A percentile compares a stretch with the other conserved stretches of the same genome.
Conservation (phyloP, 2,329 filamentous ascomycete genomes). For the Colletotrichum camelliae region DNA sequence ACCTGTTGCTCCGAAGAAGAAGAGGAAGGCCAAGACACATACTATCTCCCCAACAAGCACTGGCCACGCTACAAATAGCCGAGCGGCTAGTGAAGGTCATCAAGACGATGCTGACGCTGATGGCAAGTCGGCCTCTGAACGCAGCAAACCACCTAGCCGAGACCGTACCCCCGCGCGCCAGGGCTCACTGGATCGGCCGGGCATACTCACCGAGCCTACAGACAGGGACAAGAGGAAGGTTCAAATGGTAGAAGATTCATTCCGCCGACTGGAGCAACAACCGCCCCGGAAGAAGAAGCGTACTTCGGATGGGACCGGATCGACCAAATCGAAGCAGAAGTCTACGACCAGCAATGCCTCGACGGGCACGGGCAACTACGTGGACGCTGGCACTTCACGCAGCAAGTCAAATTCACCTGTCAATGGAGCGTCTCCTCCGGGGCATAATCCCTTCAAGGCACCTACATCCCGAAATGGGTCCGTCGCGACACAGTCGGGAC, state of each 20-base stretch:
- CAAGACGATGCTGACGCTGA: slow-evolving; percentile 63
- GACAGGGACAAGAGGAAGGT: slow-evolving; percentile 73
- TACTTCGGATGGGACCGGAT: slow-evolving; percentile 56
- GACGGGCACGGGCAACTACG: slow-evolving; percentile 41
- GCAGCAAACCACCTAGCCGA: slow-evolving; percentile 70
- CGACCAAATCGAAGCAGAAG: slow-evolving; percentile 31
- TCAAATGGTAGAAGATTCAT: slow-evolving; percentile 68
- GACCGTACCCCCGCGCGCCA: slow-evolving; percentile 68
- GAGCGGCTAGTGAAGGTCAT: slow-evolving; percentile 67
- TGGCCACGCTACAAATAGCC: slow-evolving; percentile 66
- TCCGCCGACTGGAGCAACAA: slow-evolving; percentile 66
- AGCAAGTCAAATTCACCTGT: slow-evolving; percentile 60
- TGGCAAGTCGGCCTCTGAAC: slow-evolving; percentile 50
- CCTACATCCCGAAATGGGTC: slow-evolving; percentile 34
- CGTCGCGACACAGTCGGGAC: slow-evolving; percentile 36
- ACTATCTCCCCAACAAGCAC: slow-evolving; percentile 67
- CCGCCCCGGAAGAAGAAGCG: slow-evolving; percentile 68
- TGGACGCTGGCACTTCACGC: slow-evolving; percentile 58
- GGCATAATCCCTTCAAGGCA: slow-evolving; percentile 30
- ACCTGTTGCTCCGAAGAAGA: slow-evolving; percentile 52
- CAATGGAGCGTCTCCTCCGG: slow-evolving; percentile 44
- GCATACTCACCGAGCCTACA: slow-evolving; percentile 67
- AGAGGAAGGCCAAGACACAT: slow-evolving; percentile 59
- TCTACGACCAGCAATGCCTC: slow-evolving; percentile 23
- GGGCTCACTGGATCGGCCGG: slow-evolving; percentile 64